Conservation (phyloP, 2,329 filamentous ascomycete species). For the Beauveria sp. region DNA sequence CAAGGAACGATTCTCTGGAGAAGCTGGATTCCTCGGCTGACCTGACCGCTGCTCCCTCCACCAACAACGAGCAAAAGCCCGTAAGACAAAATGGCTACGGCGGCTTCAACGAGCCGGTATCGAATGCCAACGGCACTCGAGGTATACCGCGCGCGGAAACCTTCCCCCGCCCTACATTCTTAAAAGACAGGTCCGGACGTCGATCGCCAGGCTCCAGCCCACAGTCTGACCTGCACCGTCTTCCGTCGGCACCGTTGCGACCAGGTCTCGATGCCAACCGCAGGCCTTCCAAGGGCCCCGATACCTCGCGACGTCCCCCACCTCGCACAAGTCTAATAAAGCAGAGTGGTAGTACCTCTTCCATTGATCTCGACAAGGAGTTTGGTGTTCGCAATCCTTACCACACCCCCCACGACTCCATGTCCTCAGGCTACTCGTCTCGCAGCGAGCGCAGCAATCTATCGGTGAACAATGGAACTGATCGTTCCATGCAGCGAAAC, state of each 20-base stretch:
- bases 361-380: conserved; percentile 51
- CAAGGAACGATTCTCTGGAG: conserved; percentile 17
- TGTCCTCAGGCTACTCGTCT: conserved; percentile 56
- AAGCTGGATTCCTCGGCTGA: not conserved
- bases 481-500: conserved; percentile 18
- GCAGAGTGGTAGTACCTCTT: conserved; percentile 29
- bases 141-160: conserved; percentile 43
- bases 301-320: conserved; percentile 45
- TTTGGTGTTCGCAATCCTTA: conserved; percentile 57
- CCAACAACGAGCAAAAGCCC: not conserved
- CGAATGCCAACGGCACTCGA: conserved; percentile 29
- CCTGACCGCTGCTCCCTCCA: conserved; percentile 20
- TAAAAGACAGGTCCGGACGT: conserved; percentile 32
- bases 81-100: conserved; percentile 45
- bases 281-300: conserved; percentile 29
- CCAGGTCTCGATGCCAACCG: conserved; percentile 18
- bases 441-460: conserved; percentile 47
- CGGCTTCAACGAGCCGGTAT: conserved; percentile 44
- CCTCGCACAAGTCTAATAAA: conserved; percentile 43
- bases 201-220: conserved; percentile 41
- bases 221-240: conserved; percentile 26
- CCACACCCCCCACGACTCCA: conserved; percentile 56
- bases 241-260: not conserved
- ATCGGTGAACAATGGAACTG: conserved; percentile 49
- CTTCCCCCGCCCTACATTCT: conserved; percentile 36